phyloP scores from a whole-genome alignment of 129 eudicot species.

The Artemisia annua region DNA sequence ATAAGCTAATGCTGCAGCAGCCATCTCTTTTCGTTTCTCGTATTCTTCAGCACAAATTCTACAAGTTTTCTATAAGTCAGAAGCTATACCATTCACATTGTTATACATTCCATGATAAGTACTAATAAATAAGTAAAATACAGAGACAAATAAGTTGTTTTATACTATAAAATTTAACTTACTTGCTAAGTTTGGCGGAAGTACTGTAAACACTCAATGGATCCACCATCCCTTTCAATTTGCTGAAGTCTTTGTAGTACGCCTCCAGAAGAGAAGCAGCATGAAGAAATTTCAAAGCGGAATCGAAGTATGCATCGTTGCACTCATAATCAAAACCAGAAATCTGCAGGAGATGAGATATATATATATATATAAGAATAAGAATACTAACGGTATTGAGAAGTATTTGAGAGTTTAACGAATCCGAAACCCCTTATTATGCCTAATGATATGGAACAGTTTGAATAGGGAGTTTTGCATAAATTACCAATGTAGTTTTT shows the following conservation, averaged over 20 bases:
- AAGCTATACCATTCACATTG: conserved; percentile 10
- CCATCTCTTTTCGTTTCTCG: conserved; percentile 65
- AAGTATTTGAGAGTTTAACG: neutral
- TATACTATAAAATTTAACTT: conserved; percentile 27
- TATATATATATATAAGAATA: neutral
- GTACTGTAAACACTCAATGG: conserved; percentile 50
- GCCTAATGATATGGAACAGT: neutral
- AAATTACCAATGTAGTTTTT: too few species aligned
- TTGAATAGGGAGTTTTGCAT: too few species aligned
- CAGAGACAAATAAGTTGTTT: neutral
- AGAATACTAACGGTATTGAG: neutral
- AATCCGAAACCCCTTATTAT: neutral
- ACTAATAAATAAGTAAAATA: conserved; percentile 1
- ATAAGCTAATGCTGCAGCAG: conserved; percentile 82
- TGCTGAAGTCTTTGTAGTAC: conserved; percentile 39
- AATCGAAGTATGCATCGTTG: conserved; percentile 63
- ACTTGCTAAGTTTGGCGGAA: conserved; percentile 76
- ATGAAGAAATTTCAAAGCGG: conserved; percentile 74
- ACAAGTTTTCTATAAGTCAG: conserved; percentile 34
- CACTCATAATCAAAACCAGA: conserved; percentile 72
- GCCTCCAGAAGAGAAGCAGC: conserved; percentile 80
- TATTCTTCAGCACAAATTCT: conserved; percentile 80
- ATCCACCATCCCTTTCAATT: conserved; percentile 40
- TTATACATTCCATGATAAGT: neutral
- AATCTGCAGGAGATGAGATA: conserved; percentile 38